Evolutionary conservation across 2,329 filamentous ascomycete genomes (phyloP).

Genomic region (Parasarocladium wereldwijsianum): DNA sequence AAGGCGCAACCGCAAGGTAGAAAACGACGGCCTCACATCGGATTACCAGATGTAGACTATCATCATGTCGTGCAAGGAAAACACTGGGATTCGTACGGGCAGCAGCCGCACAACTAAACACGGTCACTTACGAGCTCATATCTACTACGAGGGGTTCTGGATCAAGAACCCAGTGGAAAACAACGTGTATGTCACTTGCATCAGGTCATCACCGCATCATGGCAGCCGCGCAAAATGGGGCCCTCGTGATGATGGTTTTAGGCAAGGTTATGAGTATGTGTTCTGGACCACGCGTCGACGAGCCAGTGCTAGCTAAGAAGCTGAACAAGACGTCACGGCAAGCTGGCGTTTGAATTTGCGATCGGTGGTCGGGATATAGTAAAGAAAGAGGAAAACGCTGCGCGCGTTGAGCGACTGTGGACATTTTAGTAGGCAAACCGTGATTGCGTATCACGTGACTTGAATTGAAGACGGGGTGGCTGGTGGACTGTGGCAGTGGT

Average conservation of each 20-base stretch:
- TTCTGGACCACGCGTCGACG: conserved; percentile 44
- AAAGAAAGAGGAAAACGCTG: conserved; percentile 12
- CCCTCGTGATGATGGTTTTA: conserved; percentile 58
- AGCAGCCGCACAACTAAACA: too few species aligned
- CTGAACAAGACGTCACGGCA: conserved; percentile 15
- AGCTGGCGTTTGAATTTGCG: conserved; percentile 21
- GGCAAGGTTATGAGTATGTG: conserved; percentile 38
- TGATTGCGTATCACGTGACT: too few species aligned
- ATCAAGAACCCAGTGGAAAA: too few species aligned
- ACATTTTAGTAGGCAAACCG: too few species aligned
- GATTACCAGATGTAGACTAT: conserved; percentile 28
- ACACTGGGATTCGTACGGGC: too few species aligned
- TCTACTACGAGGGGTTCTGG: too few species aligned
- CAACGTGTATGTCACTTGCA: conserved; percentile 38
- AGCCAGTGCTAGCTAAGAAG: conserved; percentile 29
- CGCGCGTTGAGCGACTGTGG: conserved; percentile 8
- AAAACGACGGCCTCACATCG: conserved; percentile 9
- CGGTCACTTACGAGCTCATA: too few species aligned
- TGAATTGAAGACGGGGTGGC: too few species aligned
- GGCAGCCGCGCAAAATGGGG: conserved; percentile 42
- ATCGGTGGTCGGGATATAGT: conserved; percentile 28
- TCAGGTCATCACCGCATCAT: conserved; percentile 57
- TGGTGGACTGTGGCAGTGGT: too few species aligned
- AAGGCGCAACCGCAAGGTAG: too few species aligned
- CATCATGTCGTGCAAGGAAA: conserved; percentile 17